Base-by-base conservation (phyloP, 345 rosid species). In the Erysimum cheiranthoides region DNA sequence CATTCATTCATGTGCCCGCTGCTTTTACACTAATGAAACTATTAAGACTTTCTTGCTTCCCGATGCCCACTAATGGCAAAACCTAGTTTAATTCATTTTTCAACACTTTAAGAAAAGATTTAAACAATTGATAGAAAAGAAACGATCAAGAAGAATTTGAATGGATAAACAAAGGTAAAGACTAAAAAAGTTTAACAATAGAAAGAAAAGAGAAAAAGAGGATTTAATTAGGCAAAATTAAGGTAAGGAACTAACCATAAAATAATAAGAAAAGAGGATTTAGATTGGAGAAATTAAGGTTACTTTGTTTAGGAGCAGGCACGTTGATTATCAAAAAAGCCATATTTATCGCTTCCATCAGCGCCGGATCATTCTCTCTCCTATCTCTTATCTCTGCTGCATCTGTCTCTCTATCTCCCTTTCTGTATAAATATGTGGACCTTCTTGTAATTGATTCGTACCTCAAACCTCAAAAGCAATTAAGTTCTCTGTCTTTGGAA, bases 261-360 rank as follows among this genome's bases (percentile, higher is more conserved):
- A 57, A 40, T n/a, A 70, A 8, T 14, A 38, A 16, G 39, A 58
- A 25, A n/a, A 66, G 7, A 3, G 12, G 1, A 27, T 53, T 56
- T 35, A 36, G 63, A 69, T 40, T 32, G 66, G 66, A 74, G 78
- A 57, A 67, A 67, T 54, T 77, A 62, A 63, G 66, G 75, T 68
- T 69, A 53, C 60, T 42, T 75, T 58, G 27, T 71, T 71, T 56
- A 56, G 34, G 39, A 69, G 30, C 28, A 60, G 68, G 31, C 59
- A 63, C 21, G 54, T 45, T 64, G 25, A 38, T 38, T 57, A 38
- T 38, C 32, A 10, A 59, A 72, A 78, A 71, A 72, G 77, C 81
- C 73, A 58, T 66, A 71, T 49, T 71, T 60, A 18, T 47, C 76
- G 80, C 76, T 77, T 39, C 72, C 68, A 71, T 77, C 72, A 76